Evolutionary conservation across 345 rosid genomes (phyloP).

Genomic region (Acer yangbiense): DNA sequence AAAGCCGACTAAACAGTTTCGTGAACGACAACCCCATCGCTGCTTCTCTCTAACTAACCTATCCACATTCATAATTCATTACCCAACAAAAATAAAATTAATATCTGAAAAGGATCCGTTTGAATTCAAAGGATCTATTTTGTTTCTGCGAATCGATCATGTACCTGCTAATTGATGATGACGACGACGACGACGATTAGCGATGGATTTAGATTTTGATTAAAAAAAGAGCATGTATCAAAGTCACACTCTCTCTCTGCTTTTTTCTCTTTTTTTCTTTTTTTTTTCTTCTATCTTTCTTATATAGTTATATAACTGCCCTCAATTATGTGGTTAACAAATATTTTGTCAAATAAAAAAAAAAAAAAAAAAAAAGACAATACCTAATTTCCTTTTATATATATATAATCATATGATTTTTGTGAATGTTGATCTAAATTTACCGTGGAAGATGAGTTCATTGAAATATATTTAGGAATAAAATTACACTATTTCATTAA

Average conservation of each 20-base stretch:
- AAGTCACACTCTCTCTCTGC: neutral
- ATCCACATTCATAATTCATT: neutral
- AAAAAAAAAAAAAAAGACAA: too few relatives aligned
- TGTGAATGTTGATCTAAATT: too few relatives aligned
- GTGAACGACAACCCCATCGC: constrained; percentile 63
- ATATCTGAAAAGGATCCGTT: neutral
- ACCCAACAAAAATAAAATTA: neutral
- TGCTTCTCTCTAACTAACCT: constrained; percentile 14
- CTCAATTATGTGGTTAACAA: neutral
- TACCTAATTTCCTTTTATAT: too few relatives aligned
- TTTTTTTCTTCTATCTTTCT: too few relatives aligned
- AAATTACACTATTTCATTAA: too few relatives aligned
- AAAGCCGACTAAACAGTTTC: constrained; percentile 71
- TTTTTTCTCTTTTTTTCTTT: neutral
- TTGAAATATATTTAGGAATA: too few relatives aligned
- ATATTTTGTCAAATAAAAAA: too few relatives aligned
- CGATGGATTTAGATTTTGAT: neutral
- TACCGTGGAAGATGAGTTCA: too few relatives aligned
- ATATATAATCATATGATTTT: too few relatives aligned
- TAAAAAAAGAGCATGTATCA: neutral
- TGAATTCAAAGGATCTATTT: neutral
- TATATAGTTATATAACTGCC: too few relatives aligned
- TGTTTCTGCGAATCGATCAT: neutral
- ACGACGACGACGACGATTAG: neutral
- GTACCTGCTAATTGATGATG: neutral